Evolutionary conservation across 2,329 filamentous ascomycete species (phyloP).

Genomic region (Xylaria sp.): DNA sequence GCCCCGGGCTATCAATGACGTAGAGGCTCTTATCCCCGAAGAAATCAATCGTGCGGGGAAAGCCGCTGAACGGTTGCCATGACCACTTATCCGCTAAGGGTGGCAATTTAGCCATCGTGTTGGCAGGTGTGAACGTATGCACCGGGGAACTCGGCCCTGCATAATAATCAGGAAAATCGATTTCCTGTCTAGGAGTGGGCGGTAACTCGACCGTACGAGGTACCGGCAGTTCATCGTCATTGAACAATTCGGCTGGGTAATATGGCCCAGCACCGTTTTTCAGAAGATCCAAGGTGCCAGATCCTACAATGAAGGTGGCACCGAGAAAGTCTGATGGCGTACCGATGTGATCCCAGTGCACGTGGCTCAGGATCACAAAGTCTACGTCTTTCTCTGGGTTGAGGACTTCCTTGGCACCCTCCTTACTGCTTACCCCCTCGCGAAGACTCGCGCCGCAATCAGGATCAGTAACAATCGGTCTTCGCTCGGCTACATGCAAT

Average conservation of each 20-base stretch:
- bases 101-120: slow-evolving; percentile 35
- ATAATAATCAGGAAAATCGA: slow-evolving; percentile 26
- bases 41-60: slow-evolving; percentile 58
- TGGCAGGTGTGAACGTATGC: slow-evolving; percentile 36
- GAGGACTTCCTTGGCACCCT: slow-evolving; percentile 3
- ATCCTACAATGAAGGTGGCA: slow-evolving; percentile 61
- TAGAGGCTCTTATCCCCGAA: slow-evolving; percentile 58
- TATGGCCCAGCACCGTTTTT: slow-evolving; percentile 44
- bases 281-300: slow-evolving; percentile 56
- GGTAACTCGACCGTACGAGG: slow-evolving; percentile 56
- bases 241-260: slow-evolving; percentile 47
- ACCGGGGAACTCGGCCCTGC: slow-evolving; percentile 25
- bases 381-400: slow-evolving; percentile 41
- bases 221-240: slow-evolving; percentile 44
- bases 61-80: slow-evolving; percentile 56
- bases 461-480: slow-evolving; percentile 56
- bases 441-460: slow-evolving; percentile 55
- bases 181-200: slow-evolving; percentile 36
- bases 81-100: slow-evolving; percentile 40
- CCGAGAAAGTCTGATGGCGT: slow-evolving; percentile 61
- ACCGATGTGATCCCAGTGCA: slow-evolving; percentile 69
- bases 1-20: slow-evolving; percentile 61
- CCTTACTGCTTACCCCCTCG: slow-evolving; percentile 28
- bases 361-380: slow-evolving; percentile 59
- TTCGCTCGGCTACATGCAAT: slow-evolving; percentile 56